Evolutionary conservation across 1,284 basidiomycete species (phyloP), one percentile per base, ranked within the genome.

Genomic region (Ceratobasidium sp.): DNA sequence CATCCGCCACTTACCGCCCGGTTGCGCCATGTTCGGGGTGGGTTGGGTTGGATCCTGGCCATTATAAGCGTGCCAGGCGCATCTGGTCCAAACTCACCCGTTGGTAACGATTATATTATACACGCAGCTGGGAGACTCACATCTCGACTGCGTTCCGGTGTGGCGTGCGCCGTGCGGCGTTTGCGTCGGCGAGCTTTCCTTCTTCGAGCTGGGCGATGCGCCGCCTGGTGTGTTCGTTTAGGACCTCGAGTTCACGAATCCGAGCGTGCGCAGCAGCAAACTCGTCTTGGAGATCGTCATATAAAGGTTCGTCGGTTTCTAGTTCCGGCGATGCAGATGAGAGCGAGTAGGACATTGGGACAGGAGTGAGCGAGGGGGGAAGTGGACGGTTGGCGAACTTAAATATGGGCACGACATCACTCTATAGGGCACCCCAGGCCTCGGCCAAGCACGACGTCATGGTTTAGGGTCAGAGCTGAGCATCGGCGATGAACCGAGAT

Each of bases 61-160:
- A n/a, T 39, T 31, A 34, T 59, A 31, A 59, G 56, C 56, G 34
- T 59, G 56, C 56, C 56, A 59, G 16, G 56, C 56, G n/a, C 56
- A 59, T 37, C 56, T 59, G 19, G 16, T n/a, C 8, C 7, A 56
- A 31, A 24, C 13, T 31, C 9, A 24, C 11, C 16, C 11, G 16
- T 29, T 13, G 14, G 29, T 24, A 31, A 6, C 2, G 11, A 6
- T 9, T 24, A 4, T 14, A 56, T 14, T 13, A 27, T 31, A 56
- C 14, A 7, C 7, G 9, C 31, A 8, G 16, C 6, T 37, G 13
- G 22, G n/a, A 22, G 13, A 39, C 56, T 39, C 19, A 59, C 56
- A 39, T 19, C 3, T 29, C 34, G 4, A 46, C 43, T 19, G 43
- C 43, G 4, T 46, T 46, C 34, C 9, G 34, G 34, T 37, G 34